Evolutionary conservation across 2,329 filamentous ascomycete species (phyloP).

Genomic region (Diaporthe vexans): DNA sequence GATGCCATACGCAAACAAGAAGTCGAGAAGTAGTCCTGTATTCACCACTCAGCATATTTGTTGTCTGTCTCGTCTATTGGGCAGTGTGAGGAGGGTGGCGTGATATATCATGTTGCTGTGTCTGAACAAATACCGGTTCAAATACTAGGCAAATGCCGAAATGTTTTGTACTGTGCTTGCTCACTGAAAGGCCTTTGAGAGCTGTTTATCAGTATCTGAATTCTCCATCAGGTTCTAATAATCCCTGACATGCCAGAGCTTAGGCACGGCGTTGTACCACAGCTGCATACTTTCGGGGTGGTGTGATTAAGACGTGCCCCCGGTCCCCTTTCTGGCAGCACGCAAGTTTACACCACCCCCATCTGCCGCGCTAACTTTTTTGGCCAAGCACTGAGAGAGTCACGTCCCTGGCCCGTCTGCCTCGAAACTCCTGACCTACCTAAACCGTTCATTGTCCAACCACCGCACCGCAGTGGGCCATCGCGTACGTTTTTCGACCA

Average conservation of each 20-base stretch:
- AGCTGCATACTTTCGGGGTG: not conserved
- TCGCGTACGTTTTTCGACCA: slow-evolving; percentile 41
- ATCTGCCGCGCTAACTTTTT: slow-evolving; percentile 18
- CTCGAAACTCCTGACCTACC: slow-evolving; percentile 41
- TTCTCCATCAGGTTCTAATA: too few species aligned
- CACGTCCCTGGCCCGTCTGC: not conserved
- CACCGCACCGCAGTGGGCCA: slow-evolving; percentile 42
- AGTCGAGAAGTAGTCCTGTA: not conserved
- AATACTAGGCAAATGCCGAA: too few species aligned
- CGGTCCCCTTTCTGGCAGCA: not conserved
- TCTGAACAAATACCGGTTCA: not conserved
- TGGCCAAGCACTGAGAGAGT: not conserved
- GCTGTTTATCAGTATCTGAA: not conserved
- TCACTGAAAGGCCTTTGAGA: not conserved
- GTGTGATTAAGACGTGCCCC: slow-evolving; percentile 14
- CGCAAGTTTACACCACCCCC: not conserved
- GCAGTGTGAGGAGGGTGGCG: not conserved
- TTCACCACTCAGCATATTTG: too few species aligned
- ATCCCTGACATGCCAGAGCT: too few species aligned
- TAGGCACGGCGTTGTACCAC: not conserved
- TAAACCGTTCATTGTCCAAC: slow-evolving; percentile 42
- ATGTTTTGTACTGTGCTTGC: not conserved
- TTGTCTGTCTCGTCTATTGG: not conserved
- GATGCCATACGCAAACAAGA: not conserved
- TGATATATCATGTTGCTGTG: not conserved